Evolutionary conservation across 1,139 yeast genomes (phyloP), one percentile per base, ranked within the genome.

Genomic region (Candida sanyaensis): DNA sequence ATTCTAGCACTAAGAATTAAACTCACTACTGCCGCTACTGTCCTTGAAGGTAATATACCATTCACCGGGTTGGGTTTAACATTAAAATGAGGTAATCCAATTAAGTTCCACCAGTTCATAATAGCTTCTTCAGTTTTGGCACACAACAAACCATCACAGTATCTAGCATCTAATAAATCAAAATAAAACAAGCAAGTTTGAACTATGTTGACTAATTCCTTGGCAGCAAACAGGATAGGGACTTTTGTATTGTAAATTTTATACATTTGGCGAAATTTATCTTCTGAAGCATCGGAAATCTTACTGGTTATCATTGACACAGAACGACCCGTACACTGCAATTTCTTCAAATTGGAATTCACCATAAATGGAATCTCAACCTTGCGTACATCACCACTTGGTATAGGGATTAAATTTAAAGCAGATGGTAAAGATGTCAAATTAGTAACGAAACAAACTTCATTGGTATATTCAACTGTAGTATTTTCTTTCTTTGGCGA

Each of bases 251-350:
- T 70, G 45, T 63, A 65, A 1, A 86, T 78, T 54, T 80, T 80
- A 66, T 86, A 93, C 61, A 88, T 73, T 54, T 88, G 88, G 37
- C 89, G 73, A 62, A 93, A 92, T 60, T 91, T 92, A 58, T 88
- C 93, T 56, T 84, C 89, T 23, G 85, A 80, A 0, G 97, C 89
- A 58, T 84, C 89, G 0, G 96, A 73, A 0, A 96, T 88, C 31
- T 75, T 73, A 17, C 66, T 68, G 4, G 84, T 74, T 12, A 88
- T 75, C 37, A 90, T 69, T 36, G 91, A 73, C 1, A 89, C 85
- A 0, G 96, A 83, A 51, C 99, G 73, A 7, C 97, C 96, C 43
- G 92, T 86, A 63, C 98, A 93, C 28, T 86, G 84, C 42, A 91
- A 65, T 58, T 89, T 80, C 56, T 87, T 81, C 56, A 93, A 69